phyloP scores from a whole-genome alignment of 192 early-diverging fungal genomes.

The Entomortierella lignicola region DNA sequence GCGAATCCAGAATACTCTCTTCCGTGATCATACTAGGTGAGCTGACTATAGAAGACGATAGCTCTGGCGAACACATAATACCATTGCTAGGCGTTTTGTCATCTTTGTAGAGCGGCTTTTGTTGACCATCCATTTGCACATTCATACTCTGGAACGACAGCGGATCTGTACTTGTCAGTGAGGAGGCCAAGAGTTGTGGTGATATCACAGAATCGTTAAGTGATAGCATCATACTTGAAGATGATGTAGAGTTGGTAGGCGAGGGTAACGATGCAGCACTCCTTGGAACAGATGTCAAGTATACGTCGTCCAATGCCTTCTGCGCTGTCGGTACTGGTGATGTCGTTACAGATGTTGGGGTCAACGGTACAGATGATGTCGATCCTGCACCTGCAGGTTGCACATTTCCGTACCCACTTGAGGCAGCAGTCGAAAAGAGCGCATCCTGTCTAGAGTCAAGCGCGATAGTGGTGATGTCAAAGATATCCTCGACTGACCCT shows the following conservation, averaged over 20 bases:
- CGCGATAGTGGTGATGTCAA: slow-evolving; percentile 25
- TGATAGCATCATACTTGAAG: background rate
- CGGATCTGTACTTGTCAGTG: background rate
- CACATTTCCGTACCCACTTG: slow-evolving; percentile 1
- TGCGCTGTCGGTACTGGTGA: background rate
- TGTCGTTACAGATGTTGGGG: background rate
- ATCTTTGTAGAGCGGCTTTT: too few species aligned
- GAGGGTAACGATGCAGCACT: background rate
- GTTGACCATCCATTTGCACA: slow-evolving; percentile 1
- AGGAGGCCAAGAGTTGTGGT: background rate
- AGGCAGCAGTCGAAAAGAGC: slow-evolving; percentile 39
- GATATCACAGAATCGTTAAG: background rate
- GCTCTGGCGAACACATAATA: slow-evolving; percentile 13
- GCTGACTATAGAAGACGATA: slow-evolving; percentile 10
- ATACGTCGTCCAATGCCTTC: slow-evolving; percentile 13
- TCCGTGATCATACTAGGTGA: slow-evolving; percentile 19
- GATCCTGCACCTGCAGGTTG: background rate
- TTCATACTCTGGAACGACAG: slow-evolving; percentile 5
- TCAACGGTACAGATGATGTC: background rate
- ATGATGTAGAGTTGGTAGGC: slow-evolving; percentile 10
- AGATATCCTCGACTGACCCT: slow-evolving; percentile 12
- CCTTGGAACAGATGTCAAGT: slow-evolving; percentile 28
- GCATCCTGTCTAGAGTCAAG: slow-evolving; percentile 38
- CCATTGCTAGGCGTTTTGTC: too few species aligned
- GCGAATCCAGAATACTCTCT: slow-evolving; percentile 26